A percentile compares a stretch with the other conserved stretches of the same genome.
Evolutionary conservation across 768 basidiomycete species (phyloP).

Genomic region (Crassisporium funariophilum): DNA sequence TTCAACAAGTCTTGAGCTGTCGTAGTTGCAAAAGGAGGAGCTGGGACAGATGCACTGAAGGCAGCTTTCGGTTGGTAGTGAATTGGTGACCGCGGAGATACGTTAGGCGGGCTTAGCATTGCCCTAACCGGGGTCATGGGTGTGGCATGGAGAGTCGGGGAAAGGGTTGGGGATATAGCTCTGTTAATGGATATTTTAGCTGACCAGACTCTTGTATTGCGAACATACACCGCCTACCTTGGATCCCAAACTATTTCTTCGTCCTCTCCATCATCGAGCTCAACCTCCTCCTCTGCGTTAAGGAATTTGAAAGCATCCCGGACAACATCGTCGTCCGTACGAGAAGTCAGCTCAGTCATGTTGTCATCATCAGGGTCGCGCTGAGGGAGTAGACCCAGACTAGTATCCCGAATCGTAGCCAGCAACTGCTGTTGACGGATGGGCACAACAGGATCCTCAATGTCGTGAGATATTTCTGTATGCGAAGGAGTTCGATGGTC

Average conservation of each 20-base stretch:
- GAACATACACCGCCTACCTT: constrained; percentile 37
- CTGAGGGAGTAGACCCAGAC: constrained; percentile 13
- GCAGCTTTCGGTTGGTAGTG: constrained; percentile 20
- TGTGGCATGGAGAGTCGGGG: constrained; percentile 34
- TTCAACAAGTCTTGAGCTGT: constrained; percentile 73
- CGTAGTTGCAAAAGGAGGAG: constrained; percentile 36
- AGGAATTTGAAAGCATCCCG: constrained; percentile 60
- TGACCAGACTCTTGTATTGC: not conserved
- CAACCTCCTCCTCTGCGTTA: constrained; percentile 41
- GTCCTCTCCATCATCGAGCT: constrained; percentile 54
- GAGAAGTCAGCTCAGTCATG: constrained; percentile 66
- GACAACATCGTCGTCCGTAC: constrained; percentile 84
- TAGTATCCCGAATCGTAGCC: constrained; percentile 27
- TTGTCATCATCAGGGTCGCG: constrained; percentile 53
- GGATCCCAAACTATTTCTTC: constrained; percentile 82
- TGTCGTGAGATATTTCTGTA: constrained; percentile 12
- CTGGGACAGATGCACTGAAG: constrained; percentile 11
- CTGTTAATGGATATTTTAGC: constrained; percentile 15
- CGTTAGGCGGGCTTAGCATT: constrained; percentile 30
- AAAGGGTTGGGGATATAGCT: constrained; percentile 33
- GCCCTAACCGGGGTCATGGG: constrained; percentile 38
- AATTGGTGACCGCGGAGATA: constrained; percentile 35
- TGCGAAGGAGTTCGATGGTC: constrained; percentile 11
- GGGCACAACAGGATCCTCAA: constrained; percentile 6
- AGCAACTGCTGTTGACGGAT: constrained; percentile 24